Conservation (phyloP, 257 asterid genomes). For the Solanum clarkiae region DNA sequence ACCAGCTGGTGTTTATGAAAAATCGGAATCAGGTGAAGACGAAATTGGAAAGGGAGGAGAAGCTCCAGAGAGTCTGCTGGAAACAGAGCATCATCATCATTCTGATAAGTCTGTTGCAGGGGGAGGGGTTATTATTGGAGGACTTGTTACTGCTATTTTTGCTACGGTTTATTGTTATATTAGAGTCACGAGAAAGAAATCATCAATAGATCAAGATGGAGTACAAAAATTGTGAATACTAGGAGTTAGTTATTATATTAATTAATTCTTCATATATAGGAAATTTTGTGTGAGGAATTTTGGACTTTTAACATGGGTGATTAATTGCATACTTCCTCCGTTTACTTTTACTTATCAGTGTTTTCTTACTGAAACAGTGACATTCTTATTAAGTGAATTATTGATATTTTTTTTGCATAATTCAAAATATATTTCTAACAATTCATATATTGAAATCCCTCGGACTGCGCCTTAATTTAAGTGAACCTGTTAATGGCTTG, state of each 20-base stretch:
- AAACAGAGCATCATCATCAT: constrained; percentile 34
- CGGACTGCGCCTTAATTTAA: neutral
- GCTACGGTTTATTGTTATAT: constrained; percentile 70
- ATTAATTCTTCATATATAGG: neutral
- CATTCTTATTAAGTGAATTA: too few relatives aligned
- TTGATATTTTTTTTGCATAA: too few relatives aligned
- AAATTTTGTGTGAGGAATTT: neutral
- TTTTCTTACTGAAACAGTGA: too few relatives aligned
- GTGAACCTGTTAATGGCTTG: neutral
- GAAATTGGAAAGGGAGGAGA: constrained; percentile 12
- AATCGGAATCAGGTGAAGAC: neutral
- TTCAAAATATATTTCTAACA: too few relatives aligned
- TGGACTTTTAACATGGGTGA: neutral
- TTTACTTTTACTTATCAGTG: too few relatives aligned
- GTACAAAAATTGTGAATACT: neutral
- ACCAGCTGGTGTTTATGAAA: constrained; percentile 1
- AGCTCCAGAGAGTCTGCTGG: constrained; percentile 31
- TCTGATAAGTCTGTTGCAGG: constrained; percentile 50
- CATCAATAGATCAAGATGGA: neutral
- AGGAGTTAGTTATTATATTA: neutral
- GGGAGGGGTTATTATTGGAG: constrained; percentile 69
- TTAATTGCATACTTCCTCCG: neutral
- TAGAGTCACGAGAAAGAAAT: constrained; percentile 43
- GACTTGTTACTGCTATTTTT: constrained; percentile 56
- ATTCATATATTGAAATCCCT: neutral